phyloP scores from a whole-genome alignment of 805 yeast genomes.

The Saccharomycopsis amapae region DNA sequence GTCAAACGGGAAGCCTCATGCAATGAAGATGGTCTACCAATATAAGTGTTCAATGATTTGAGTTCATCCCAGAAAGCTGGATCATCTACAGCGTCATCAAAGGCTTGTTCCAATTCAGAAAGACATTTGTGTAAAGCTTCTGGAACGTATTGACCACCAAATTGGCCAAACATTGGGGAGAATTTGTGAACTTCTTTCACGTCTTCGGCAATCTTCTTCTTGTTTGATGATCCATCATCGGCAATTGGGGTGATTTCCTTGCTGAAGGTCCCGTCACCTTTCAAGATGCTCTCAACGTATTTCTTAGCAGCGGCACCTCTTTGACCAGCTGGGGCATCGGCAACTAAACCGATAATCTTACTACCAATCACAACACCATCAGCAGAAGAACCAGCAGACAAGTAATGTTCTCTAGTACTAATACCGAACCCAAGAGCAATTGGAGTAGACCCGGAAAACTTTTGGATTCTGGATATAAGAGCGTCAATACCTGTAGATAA shows the following conservation, averaged over 20 bases:
- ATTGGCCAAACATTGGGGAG: slow-evolving; percentile 81
- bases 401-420: slow-evolving; percentile 84
- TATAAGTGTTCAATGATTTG: slow-evolving; percentile 74
- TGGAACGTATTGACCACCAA: slow-evolving; percentile 99
- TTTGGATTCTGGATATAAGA: slow-evolving; percentile 69
- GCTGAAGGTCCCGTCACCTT: slow-evolving; percentile 38
- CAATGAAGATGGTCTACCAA: slow-evolving; percentile 92
- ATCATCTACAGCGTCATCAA: slow-evolving; percentile 83
- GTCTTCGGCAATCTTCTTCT: slow-evolving; percentile 24
- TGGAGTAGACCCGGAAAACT: slow-evolving; percentile 69
- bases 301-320: slow-evolving; percentile 54
- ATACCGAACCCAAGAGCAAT: slow-evolving; percentile 97
- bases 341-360: slow-evolving; percentile 64
- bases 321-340: slow-evolving; percentile 51
- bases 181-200: slow-evolving; percentile 59
- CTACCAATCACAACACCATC: slow-evolving; percentile 98
- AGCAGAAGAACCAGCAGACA: slow-evolving; percentile 68
- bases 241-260: slow-evolving; percentile 24
- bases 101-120: slow-evolving; percentile 80
- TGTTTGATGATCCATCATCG: slow-evolving; percentile 21
- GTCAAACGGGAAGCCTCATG: slow-evolving; percentile 88
- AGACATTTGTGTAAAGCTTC: slow-evolving; percentile 91
- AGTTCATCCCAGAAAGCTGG: slow-evolving; percentile 92
- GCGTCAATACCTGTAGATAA: slow-evolving; percentile 58
- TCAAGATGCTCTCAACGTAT: slow-evolving; percentile 64